Conservation (phyloP, 768 basidiomycete species). For the Arthromyces matolae region DNA sequence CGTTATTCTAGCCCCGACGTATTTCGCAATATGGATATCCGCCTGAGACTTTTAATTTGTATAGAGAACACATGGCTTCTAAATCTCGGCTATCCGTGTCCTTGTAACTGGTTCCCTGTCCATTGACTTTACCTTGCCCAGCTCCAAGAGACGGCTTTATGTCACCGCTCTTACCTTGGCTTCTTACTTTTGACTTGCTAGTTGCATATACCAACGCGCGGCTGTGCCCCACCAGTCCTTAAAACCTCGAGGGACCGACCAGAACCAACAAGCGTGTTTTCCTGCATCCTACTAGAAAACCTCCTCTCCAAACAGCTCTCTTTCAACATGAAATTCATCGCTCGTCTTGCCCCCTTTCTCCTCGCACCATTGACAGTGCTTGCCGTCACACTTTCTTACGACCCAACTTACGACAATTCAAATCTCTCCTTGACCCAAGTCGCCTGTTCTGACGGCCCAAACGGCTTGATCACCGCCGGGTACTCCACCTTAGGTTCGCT, state of each 20-base stretch:
- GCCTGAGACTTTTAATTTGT: background rate
- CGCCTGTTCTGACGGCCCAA: conserved; percentile 46
- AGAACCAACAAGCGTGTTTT: background rate
- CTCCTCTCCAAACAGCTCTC: background rate
- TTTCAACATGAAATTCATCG: conserved; percentile 14
- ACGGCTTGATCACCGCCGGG: conserved; percentile 39
- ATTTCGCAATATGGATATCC: background rate
- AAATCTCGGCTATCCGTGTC: background rate
- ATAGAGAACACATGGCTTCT: background rate
- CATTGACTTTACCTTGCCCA: background rate
- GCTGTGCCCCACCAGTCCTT: background rate
- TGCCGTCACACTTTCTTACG: conserved; percentile 29
- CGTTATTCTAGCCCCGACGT: background rate
- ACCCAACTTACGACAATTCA: conserved; percentile 38
- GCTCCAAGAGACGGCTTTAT: background rate
- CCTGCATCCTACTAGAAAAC: background rate
- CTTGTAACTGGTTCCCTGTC: background rate
- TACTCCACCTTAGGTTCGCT: conserved; percentile 43
- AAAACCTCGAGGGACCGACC: background rate
- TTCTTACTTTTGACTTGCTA: background rate
- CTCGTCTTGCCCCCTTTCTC: conserved; percentile 8
- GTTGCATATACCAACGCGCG: background rate
- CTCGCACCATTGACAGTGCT: conserved; percentile 8
- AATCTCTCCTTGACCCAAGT: conserved; percentile 31
- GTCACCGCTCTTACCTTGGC: background rate